Evolutionary conservation across 2,329 filamentous ascomycete genomes (phyloP), one percentile per base, ranked within the genome.

Genomic region (Cryphonectria parasitica): DNA sequence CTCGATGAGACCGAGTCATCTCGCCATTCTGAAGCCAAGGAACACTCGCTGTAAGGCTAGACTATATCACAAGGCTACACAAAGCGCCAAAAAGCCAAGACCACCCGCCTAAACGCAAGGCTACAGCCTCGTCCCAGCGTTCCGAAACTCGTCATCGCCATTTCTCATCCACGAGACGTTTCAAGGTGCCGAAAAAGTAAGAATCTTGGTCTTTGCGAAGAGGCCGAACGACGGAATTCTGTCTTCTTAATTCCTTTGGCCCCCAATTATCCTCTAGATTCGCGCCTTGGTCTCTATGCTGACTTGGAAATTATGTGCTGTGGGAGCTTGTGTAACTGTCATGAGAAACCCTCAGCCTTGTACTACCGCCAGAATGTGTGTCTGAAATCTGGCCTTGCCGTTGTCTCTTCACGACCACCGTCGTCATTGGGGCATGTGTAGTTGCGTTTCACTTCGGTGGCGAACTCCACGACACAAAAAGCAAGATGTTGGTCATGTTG

Each of bases 61-160:
- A 5, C 19, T 8, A 39, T 6, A 13, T 6, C 58, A 61, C 31
- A 39, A 61, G 58, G 58, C 58, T 34, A 39, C 34, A 22, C 34
- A 19, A 31, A 3, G 13, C 13, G 11, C n/a, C 58, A 49, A 49
- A 45, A 49, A 49, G 58, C 31, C 13, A 22, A 22, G 19, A 7
- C 17, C 22, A n/a, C 4, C 58, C 31, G 5, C 58, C 58, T 11
- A 8, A 8, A 22, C 58, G 58, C 58, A 22, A 61, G 58, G 58
- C 58, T 61, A 11, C 58, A 61, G 58, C 58, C 58, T 61, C 22
- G 58, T 61, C 58, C 58, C 58, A 36, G 58, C 31, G 34, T 61
- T 39, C 34, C 31, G 22, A 61, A 25, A 39, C 11, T 39, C 1
- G 7, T 13, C 58, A n/a, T 39, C 15, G 54, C 7, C 17, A 61